These are phyloP conservation scores for Teratosphaeria epicoccoides DNA, from an alignment of 2,329 filamentous ascomycete genomes.

Conservation along the genomic window DNA sequence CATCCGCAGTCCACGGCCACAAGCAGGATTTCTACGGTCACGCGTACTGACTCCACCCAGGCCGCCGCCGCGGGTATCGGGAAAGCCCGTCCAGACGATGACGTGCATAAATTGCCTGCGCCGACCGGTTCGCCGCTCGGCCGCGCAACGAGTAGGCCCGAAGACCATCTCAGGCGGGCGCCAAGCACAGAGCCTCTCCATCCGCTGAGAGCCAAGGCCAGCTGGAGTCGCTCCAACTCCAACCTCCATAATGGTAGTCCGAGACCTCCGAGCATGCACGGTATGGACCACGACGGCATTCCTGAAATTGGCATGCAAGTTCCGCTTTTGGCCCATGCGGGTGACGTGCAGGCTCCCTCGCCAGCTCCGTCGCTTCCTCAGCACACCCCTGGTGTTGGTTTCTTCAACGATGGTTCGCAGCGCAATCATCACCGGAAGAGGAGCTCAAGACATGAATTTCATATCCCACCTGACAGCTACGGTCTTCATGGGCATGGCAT, in stretches of 20 bases:
- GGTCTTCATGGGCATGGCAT: slow-evolving; percentile 78
- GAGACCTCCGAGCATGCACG: slow-evolving; percentile 46
- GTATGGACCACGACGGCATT: slow-evolving; percentile 61
- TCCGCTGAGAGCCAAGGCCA: slow-evolving; percentile 52
- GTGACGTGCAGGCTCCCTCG: slow-evolving; percentile 91
- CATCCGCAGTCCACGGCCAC: slow-evolving; percentile 72
- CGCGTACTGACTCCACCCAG: slow-evolving; percentile 79
- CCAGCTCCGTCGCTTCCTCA: slow-evolving; percentile 49
- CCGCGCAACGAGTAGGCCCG: slow-evolving; percentile 18
- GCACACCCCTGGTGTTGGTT: slow-evolving; percentile 38
- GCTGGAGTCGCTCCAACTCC: slow-evolving; percentile 39
- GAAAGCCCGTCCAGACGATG: slow-evolving; percentile 44
- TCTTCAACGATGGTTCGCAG: slow-evolving; percentile 42
- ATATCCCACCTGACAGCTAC: slow-evolving; percentile 75
- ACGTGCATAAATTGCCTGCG: slow-evolving; percentile 27
- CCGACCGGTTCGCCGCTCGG: slow-evolving; percentile 13
- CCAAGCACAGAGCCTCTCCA: slow-evolving; percentile 40
- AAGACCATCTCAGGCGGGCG: slow-evolving; percentile 12
- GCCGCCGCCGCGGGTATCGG: slow-evolving; percentile 79
- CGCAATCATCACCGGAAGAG: slow-evolving; percentile 56
- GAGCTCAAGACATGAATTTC: slow-evolving; percentile 58
- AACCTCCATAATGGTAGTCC: slow-evolving; percentile 35
- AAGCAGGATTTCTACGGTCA: slow-evolving; percentile 71
- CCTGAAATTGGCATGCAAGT: slow-evolving; percentile 87
- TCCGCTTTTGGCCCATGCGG: slow-evolving; percentile 84